Evolutionary conservation across 345 rosid species (phyloP).

Genomic region (Cochlearia excelsa): DNA sequence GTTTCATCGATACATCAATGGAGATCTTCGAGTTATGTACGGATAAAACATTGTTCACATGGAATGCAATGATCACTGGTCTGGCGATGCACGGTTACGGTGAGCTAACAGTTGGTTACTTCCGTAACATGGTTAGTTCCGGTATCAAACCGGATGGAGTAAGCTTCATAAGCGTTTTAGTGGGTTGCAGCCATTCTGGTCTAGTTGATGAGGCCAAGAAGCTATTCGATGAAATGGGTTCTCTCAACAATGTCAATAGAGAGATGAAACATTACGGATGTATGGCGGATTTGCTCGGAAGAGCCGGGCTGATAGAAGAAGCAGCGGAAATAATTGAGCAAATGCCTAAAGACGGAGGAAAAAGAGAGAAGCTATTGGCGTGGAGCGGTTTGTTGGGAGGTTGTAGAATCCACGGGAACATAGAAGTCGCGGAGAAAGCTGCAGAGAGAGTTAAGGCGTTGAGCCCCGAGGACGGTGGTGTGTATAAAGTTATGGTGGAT

Average conservation of each 20-base stretch:
- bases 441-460: conserved; percentile 58
- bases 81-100: conserved; percentile 69
- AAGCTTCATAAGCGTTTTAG: conserved; percentile 55
- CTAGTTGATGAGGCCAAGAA: conserved; percentile 55
- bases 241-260: conserved; percentile 38
- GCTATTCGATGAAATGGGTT: conserved; percentile 56
- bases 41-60: conserved; percentile 48
- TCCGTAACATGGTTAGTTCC: conserved; percentile 46
- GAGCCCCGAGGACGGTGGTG: conserved; percentile 72
- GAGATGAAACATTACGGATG: conserved; percentile 75
- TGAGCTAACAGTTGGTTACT: conserved; percentile 41
- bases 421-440: conserved; percentile 62
- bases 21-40: conserved; percentile 44
- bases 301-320: conserved; percentile 67
- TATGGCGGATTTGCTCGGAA: conserved; percentile 70
- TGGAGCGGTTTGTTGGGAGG: conserved; percentile 85
- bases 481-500: conserved; percentile 60
- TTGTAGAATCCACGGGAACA: conserved; percentile 66
- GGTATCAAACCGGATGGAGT: conserved; percentile 60
- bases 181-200: conserved; percentile 77
- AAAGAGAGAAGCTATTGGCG: conserved; percentile 40
- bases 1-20: conserved; percentile 47
- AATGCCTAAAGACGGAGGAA: conserved; percentile 55
- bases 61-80: conserved; percentile 75
- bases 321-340: conserved; percentile 51